Evolutionary conservation across 306 rosid species (phyloP).

Genomic region (Cyamopsis tetragonoloba): DNA sequence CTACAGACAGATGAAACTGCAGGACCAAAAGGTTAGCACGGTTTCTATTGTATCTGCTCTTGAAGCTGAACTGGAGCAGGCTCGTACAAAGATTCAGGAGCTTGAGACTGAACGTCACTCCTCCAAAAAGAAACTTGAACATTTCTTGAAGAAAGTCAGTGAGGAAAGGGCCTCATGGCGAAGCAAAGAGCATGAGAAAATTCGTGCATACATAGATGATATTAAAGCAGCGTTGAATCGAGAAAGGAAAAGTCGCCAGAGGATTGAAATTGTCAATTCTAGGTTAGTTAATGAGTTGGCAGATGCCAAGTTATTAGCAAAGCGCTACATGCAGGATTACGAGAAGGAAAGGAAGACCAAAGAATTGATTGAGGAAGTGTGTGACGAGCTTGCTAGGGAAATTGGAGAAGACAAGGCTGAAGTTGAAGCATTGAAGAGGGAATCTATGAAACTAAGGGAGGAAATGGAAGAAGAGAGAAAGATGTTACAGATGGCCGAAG

Average conservation of each 20-base stretch:
- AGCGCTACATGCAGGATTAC: constrained; percentile 69
- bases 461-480: constrained; percentile 84
- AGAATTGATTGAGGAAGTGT: constrained; percentile 77
- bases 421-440: constrained; percentile 73
- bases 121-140: constrained; percentile 81
- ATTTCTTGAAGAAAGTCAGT: constrained; percentile 68
- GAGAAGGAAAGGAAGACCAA: constrained; percentile 86
- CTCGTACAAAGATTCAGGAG: constrained; percentile 65
- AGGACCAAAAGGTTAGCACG: constrained; percentile 62
- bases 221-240: constrained; percentile 61
- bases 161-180: constrained; percentile 81
- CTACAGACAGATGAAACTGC: constrained; percentile 58
- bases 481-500: constrained; percentile 97
- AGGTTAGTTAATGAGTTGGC: constrained; percentile 83
- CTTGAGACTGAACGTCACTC: constrained; percentile 74
- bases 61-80: constrained; percentile 80
- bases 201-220: constrained; percentile 73
- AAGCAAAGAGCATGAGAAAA: constrained; percentile 91
- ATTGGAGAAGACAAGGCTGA: constrained; percentile 93
- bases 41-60: constrained; percentile 64
- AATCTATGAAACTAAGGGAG: constrained; percentile 57
- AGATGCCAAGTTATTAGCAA: constrained; percentile 69
- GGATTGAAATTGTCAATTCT: constrained; percentile 76
- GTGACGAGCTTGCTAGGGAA: constrained; percentile 94
- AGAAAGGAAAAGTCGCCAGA: constrained; percentile 77